A percentile compares a stretch with the other conserved stretches of the same genome.
Conservation (phyloP, 179 eudicot species). For the Amaranthus tricolor region DNA sequence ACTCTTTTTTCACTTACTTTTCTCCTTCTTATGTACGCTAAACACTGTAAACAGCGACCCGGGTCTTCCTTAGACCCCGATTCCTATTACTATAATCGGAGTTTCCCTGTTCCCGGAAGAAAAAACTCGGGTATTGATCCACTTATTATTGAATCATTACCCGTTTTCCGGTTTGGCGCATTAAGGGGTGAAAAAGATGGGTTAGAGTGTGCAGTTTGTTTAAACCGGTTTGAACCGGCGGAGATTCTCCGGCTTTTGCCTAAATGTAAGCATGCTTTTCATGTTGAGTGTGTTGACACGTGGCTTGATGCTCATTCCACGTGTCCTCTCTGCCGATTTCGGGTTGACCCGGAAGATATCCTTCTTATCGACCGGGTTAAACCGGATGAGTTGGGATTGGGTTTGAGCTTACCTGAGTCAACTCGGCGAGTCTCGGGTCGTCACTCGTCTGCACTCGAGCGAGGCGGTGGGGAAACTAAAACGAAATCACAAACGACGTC, state of each 20-base stretch:
- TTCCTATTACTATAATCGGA: not conserved
- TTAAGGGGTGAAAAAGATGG: conserved; percentile 66
- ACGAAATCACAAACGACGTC: conserved; percentile 14
- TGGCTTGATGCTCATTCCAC: conserved; percentile 90
- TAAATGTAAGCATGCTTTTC: conserved; percentile 83
- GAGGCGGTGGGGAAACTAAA: conserved; percentile 20
- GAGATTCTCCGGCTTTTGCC: conserved; percentile 68
- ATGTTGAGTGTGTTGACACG: conserved; percentile 81
- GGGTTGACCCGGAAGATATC: conserved; percentile 82
- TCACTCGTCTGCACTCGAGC: conserved; percentile 71
- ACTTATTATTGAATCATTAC: conserved; percentile 53
- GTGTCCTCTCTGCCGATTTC: conserved; percentile 75
- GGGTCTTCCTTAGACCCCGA: not conserved
- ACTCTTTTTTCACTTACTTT: conserved; percentile 69
- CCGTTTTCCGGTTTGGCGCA: conserved; percentile 64
- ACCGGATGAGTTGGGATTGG: conserved; percentile 12
- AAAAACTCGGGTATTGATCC: conserved; percentile 67
- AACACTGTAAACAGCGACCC: conserved; percentile 49
- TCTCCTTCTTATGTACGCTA: conserved; percentile 64
- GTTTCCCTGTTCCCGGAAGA: conserved; percentile 17
- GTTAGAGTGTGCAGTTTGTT: conserved; percentile 75
- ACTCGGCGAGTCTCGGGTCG: conserved; percentile 57
- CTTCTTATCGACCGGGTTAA: conserved; percentile 35
- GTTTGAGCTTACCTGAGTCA: conserved; percentile 16
- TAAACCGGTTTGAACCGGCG: conserved; percentile 56